Percentiles rank a stretch among this genome's conserved stretches.
Evolutionary conservation across 2,329 filamentous ascomycete species (phyloP).

Genomic region (Colletotrichum sublineola): DNA sequence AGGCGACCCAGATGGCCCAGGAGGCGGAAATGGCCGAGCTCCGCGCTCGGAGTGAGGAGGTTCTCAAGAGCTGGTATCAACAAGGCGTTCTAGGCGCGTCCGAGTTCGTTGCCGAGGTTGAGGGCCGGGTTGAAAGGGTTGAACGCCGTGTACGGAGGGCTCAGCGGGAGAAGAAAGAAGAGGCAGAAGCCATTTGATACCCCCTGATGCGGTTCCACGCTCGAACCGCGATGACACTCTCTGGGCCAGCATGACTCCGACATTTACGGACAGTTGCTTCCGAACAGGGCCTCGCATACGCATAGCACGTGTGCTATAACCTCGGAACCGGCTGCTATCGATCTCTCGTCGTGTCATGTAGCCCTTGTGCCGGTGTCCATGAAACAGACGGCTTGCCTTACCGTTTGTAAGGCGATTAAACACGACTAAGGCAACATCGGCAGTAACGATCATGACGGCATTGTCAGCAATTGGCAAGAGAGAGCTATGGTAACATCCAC

Average conservation of each 20-base stretch:
- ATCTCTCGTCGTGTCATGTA: background rate
- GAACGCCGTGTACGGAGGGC: conserved; percentile 75
- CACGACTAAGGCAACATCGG: background rate
- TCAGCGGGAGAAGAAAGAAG: conserved; percentile 70
- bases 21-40: conserved; percentile 73
- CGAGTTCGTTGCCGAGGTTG: conserved; percentile 77
- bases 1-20: conserved; percentile 73
- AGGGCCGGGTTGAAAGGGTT: conserved; percentile 74
- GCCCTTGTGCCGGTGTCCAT: conserved; percentile 7
- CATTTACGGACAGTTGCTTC: background rate
- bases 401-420: background rate
- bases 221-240: background rate
- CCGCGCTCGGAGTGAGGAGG: conserved; percentile 71
- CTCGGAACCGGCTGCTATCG: background rate
- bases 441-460: background rate
- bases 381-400: conserved; percentile 19
- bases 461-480: background rate
- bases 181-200: conserved; percentile 47
- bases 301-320: conserved; percentile 6
- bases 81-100: conserved; percentile 76
- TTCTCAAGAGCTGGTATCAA: conserved; percentile 81
- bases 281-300: background rate
- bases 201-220: background rate
- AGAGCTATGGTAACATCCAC: background rate
- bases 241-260: background rate